Evolutionary conservation across 805 yeast species (phyloP).

Genomic region (Candida ortonii): DNA sequence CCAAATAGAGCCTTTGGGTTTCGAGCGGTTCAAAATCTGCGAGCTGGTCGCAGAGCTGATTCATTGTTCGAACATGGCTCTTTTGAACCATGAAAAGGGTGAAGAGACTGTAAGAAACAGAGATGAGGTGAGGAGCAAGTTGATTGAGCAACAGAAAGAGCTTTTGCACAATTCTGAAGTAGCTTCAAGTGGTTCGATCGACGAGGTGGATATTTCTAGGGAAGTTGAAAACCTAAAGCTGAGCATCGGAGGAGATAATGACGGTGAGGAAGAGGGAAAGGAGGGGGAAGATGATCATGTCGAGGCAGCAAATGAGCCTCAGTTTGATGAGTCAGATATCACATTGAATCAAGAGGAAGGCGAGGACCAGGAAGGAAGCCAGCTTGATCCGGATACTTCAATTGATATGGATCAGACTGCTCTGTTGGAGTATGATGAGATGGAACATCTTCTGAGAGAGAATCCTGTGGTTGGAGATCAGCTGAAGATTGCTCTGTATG

Average conservation of each 20-base stretch:
- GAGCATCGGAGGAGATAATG: constrained; percentile 14
- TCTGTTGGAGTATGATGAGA: constrained; percentile 20
- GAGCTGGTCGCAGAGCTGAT: constrained; percentile 91
- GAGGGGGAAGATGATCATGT: constrained; percentile 8
- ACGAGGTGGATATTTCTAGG: constrained; percentile 33
- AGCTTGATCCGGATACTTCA: constrained; percentile 31
- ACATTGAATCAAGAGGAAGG: constrained; percentile 23
- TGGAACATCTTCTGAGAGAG: constrained; percentile 39
- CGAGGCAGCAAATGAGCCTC: constrained; percentile 16
- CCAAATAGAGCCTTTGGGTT: constrained; percentile 72
- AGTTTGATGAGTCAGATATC: constrained; percentile 28
- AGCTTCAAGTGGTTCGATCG: constrained; percentile 27
- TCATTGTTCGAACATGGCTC: constrained; percentile 96
- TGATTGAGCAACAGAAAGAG: constrained; percentile 36
- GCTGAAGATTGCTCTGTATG: constrained; percentile 78
- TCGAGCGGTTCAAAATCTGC: constrained; percentile 84
- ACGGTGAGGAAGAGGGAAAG: constrained; percentile 6
- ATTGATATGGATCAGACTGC: constrained; percentile 21
- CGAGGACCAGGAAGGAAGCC: constrained; percentile 26
- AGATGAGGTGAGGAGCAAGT: constrained; percentile 59
- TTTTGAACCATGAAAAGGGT: constrained; percentile 74
- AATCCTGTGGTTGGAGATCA: constrained; percentile 75
- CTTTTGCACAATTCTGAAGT: constrained; percentile 27
- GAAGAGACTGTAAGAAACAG: constrained; percentile 67
- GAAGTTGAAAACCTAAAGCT: constrained; percentile 33